Evolutionary conservation across 1,284 basidiomycete species (phyloP).

Genomic region (Melampsora larici-populina): DNA sequence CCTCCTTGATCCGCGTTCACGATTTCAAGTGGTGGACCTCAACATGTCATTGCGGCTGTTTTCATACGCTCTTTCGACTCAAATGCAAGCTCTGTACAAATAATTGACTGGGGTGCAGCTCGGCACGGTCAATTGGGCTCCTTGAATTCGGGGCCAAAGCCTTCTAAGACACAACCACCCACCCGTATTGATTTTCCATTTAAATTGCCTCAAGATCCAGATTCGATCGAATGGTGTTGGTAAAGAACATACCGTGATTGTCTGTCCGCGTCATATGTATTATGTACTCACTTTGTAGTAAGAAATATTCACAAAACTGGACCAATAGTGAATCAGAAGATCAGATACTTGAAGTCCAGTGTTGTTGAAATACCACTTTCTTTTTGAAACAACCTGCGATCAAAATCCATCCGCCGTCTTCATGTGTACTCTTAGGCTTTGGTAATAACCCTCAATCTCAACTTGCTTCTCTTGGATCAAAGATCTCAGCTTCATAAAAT

Average conservation of each 20-base stretch:
- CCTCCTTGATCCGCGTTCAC: background rate
- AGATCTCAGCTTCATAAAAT: background rate
- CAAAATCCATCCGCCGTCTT: background rate
- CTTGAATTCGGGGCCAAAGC: background rate
- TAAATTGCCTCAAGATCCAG: background rate
- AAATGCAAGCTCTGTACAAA: background rate
- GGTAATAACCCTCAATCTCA: conserved; percentile 33
- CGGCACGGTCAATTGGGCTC: conserved; percentile 23
- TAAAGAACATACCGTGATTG: conserved; percentile 33
- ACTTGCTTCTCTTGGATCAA: background rate
- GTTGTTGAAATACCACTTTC: conserved; percentile 34
- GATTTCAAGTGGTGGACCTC: background rate
- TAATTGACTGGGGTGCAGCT: conserved; percentile 29
- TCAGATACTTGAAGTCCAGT: background rate
- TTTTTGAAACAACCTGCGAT: background rate
- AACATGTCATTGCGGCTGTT: conserved; percentile 24
- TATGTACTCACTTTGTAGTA: conserved; percentile 11
- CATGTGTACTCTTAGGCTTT: background rate
- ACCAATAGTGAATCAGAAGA: background rate
- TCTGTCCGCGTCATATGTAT: conserved; percentile 3
- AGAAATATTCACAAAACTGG: background rate
- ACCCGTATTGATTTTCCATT: background rate
- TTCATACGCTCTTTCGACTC: background rate
- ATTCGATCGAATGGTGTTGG: conserved; percentile 8
- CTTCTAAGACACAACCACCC: background rate